phyloP scores from a whole-genome alignment of 352 stramenopile species.

The Phytopythium kandeliae region DNA sequence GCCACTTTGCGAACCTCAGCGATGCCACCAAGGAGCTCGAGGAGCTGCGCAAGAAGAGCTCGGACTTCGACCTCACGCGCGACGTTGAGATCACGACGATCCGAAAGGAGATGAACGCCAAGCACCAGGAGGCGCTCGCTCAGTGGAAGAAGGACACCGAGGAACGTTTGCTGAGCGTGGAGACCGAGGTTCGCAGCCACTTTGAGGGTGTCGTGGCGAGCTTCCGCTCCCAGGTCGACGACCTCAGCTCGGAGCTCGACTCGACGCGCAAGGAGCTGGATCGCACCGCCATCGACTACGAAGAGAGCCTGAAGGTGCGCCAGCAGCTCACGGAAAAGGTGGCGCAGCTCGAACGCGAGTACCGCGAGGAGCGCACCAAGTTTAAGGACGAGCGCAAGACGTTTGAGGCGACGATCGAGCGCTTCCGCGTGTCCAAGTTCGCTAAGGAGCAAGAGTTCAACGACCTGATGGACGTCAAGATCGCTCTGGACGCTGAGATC shows the following conservation, averaged over 20 bases:
- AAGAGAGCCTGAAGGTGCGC: slow-evolving; percentile 67
- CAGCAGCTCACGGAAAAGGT: slow-evolving; percentile 77
- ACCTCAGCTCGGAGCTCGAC: slow-evolving; percentile 53
- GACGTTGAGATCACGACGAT: slow-evolving; percentile 65
- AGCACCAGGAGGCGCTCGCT: slow-evolving; percentile 64
- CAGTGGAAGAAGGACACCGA: slow-evolving; percentile 80
- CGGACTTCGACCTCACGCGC: slow-evolving; percentile 63
- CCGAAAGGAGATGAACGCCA: slow-evolving; percentile 71
- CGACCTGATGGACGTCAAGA: slow-evolving; percentile 86
- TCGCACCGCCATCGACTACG: slow-evolving; percentile 73
- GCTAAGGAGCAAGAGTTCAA: slow-evolving; percentile 81
- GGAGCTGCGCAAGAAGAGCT: slow-evolving; percentile 66
- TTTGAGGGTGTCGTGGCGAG: slow-evolving; percentile 51
- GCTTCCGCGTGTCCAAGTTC: slow-evolving; percentile 61
- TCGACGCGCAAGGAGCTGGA: slow-evolving; percentile 72
- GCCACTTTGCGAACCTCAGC: slow-evolving; percentile 33
- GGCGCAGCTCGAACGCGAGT: slow-evolving; percentile 71
- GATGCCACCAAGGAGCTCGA: slow-evolving; percentile 62
- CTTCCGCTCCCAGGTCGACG: slow-evolving; percentile 57
- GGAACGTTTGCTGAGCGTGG: slow-evolving; percentile 56
- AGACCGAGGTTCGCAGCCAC: slow-evolving; percentile 71
- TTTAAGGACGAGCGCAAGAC: slow-evolving; percentile 75
- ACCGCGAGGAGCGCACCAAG: slow-evolving; percentile 65
- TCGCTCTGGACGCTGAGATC: slow-evolving; percentile 70
- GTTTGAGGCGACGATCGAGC: slow-evolving; percentile 65